Evolutionary conservation across 140 eudicot genomes (phyloP).

Genomic region (Cichorium intybus): DNA sequence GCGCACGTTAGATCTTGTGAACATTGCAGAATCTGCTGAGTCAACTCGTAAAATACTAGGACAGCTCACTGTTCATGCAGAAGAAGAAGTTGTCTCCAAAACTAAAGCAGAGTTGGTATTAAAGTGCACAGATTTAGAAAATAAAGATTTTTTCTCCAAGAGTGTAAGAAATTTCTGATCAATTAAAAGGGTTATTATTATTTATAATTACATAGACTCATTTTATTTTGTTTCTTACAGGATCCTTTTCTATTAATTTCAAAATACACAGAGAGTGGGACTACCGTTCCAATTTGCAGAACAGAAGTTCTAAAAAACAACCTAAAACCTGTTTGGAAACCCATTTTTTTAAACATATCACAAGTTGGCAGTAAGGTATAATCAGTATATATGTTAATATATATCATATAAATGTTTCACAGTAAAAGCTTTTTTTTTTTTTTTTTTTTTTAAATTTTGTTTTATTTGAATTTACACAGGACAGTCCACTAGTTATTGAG

Average conservation of each 20-base stretch:
- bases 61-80: slow-evolving; percentile 70
- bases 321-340: slow-evolving; percentile 79
- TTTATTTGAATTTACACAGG: slow-evolving; percentile 54
- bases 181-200: not conserved
- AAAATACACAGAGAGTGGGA: slow-evolving; percentile 55
- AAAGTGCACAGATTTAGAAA: slow-evolving; percentile 80
- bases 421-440: slow-evolving; percentile 1
- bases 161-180: slow-evolving; percentile 51
- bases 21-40: slow-evolving; percentile 46
- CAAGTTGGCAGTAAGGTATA: slow-evolving; percentile 92
- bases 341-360: slow-evolving; percentile 54
- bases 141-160: slow-evolving; percentile 84
- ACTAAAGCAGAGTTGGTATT: slow-evolving; percentile 69
- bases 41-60: slow-evolving; percentile 47
- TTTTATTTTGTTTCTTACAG: slow-evolving; percentile 41
- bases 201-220: not conserved
- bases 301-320: slow-evolving; percentile 87
- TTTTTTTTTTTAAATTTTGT: not conserved
- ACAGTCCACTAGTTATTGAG: slow-evolving; percentile 70
- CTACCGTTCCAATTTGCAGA: slow-evolving; percentile 69
- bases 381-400: not conserved
- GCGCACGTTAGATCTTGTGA: slow-evolving; percentile 59
- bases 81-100: slow-evolving; percentile 74
- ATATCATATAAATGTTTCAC: not conserved
- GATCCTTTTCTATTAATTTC: slow-evolving; percentile 88